These are phyloP conservation scores for Pseudocercospora fijiensis DNA, from an alignment of 2,329 filamentous ascomycete genomes.

Conservation along the genomic window DNA sequence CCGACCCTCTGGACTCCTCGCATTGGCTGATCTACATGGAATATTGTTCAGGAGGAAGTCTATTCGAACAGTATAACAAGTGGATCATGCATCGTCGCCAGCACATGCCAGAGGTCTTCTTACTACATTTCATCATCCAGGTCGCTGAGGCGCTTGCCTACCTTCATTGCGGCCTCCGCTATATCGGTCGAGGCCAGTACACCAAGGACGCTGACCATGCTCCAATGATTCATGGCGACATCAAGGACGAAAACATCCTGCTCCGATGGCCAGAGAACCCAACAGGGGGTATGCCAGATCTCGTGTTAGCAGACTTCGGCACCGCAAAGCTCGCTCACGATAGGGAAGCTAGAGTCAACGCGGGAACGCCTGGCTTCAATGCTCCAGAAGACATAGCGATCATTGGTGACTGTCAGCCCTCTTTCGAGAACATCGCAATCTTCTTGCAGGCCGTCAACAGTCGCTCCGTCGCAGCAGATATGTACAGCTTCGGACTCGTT, in stretches of 20 bases:
- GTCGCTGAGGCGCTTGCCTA: conserved; percentile 20
- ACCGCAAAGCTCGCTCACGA: conserved; percentile 3
- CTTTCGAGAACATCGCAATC: background rate
- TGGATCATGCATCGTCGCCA: background rate
- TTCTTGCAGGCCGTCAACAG: conserved; percentile 1
- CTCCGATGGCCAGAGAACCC: conserved; percentile 14
- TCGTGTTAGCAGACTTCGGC: conserved; percentile 25
- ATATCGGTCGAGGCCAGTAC: conserved; percentile 12
- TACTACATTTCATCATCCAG: conserved; percentile 24
- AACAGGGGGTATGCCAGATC: conserved; percentile 14
- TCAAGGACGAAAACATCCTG: conserved; percentile 24
- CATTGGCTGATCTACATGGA: conserved; percentile 20
- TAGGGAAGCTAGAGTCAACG: background rate
- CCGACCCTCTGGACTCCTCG: background rate
- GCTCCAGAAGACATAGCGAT: conserved; percentile 2
- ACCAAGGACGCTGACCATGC: conserved; percentile 9
- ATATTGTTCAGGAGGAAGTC: conserved; percentile 22
- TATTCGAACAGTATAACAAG: conserved; percentile 11
- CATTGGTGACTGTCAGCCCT: background rate
- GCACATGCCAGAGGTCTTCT: conserved; percentile 20
- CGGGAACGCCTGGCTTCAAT: conserved; percentile 6
- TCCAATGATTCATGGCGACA: conserved; percentile 22
- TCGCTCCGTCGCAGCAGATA: conserved; percentile 16
- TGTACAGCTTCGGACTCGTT: conserved; percentile 27
- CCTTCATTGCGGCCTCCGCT: conserved; percentile 21